These are phyloP conservation scores for Tricholoma flavovirens DNA, from an alignment of 768 basidiomycete genomes.

Conservation along the genomic window DNA sequence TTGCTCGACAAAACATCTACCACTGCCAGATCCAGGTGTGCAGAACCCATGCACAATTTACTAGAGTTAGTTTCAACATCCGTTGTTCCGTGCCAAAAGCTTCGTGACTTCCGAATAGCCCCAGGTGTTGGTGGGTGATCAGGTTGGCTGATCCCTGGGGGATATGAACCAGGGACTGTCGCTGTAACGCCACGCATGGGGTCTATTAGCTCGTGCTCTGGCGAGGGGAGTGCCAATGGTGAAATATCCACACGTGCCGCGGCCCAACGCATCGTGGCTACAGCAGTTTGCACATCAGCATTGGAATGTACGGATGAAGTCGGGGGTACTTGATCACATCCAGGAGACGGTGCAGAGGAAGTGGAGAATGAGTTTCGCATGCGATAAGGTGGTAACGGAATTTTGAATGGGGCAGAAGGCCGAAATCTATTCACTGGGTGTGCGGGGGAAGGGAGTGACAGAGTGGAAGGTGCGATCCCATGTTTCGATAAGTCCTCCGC, in stretches of 20 bases:
- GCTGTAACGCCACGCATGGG: conserved; percentile 76
- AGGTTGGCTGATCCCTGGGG: conserved; percentile 16
- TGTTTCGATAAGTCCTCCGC: conserved; percentile 1
- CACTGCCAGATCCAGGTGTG: conserved; percentile 1
- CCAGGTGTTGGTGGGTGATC: conserved; percentile 41
- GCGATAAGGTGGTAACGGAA: conserved; percentile 15
- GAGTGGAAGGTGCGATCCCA: conserved; percentile 3
- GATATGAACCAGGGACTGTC: conserved; percentile 59
- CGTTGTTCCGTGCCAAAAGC: conserved; percentile 75
- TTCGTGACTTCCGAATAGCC: conserved; percentile 48
- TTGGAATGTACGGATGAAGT: conserved; percentile 23
- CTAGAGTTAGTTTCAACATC: conserved; percentile 44
- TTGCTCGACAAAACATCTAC: not conserved
- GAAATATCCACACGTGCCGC: conserved; percentile 78
- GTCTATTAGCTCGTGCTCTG: conserved; percentile 88
- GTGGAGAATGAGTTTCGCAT: conserved; percentile 20
- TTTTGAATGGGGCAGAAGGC: conserved; percentile 9
- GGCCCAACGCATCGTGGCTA: conserved; percentile 84
- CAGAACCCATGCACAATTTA: not conserved
- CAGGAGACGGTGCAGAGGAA: conserved; percentile 14
- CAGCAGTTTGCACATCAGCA: conserved; percentile 57
- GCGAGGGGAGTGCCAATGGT: conserved; percentile 82
- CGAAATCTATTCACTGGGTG: conserved; percentile 11
- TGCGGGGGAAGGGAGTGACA: conserved; percentile 9
- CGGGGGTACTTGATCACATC: conserved; percentile 14